Percentiles rank a stretch among this genome's conserved stretches.
These are phyloP conservation scores for Phaffomyces antillensis DNA, from an alignment of 805 yeast species.

Conservation along the genomic window DNA sequence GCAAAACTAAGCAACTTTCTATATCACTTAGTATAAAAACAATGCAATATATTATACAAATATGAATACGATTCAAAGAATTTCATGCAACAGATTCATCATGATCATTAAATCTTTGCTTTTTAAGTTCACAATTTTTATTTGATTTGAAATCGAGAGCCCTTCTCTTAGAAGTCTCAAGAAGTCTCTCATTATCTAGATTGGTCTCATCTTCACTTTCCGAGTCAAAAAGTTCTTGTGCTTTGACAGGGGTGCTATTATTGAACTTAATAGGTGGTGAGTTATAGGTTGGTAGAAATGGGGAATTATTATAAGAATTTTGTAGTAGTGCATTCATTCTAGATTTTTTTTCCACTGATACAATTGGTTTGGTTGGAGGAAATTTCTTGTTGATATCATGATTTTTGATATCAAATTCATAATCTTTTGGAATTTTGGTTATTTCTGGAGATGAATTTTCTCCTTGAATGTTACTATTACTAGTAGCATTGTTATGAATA, in stretches of 20 bases:
- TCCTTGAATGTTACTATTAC: background rate
- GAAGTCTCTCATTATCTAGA: background rate
- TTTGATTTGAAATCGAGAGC: background rate
- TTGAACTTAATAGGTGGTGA: background rate
- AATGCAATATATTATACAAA: background rate
- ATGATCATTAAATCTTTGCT: background rate
- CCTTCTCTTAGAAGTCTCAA: conserved; percentile 4
- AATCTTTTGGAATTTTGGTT: conserved; percentile 10
- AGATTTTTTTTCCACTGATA: conserved; percentile 7
- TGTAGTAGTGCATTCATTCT: background rate
- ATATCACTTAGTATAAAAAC: background rate
- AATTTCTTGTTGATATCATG: conserved; percentile 8
- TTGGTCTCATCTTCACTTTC: background rate
- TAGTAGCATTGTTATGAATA: too few relatives aligned
- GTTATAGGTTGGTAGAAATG: background rate
- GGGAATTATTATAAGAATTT: background rate
- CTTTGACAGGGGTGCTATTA: background rate
- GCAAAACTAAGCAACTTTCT: too few relatives aligned
- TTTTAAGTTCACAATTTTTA: background rate
- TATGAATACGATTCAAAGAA: too few relatives aligned
- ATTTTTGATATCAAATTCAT: conserved; percentile 12
- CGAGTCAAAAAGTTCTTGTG: background rate
- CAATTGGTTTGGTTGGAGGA: conserved; percentile 18
- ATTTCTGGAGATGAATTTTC: conserved; percentile 2
- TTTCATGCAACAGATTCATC: too few relatives aligned